A percentile compares a stretch with the other conserved stretches of the same genome.
These are phyloP conservation scores for Linum tenue DNA, from an alignment of 345 rosid species.

Conservation along the genomic window DNA sequence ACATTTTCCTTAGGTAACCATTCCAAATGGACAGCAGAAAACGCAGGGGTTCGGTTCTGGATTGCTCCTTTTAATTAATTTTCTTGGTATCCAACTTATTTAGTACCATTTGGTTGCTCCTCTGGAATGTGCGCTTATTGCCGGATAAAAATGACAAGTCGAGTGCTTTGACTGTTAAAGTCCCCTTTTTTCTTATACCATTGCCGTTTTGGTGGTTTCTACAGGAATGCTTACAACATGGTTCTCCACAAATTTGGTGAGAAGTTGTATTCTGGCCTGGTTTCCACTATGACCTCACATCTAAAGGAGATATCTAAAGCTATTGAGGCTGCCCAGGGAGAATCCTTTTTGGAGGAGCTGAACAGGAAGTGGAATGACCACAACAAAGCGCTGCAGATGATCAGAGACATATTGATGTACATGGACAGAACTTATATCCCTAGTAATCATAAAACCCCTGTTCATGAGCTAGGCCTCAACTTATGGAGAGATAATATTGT, in stretches of 20 bases:
- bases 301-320: slow-evolving; percentile 70
- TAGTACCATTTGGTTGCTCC: no score
- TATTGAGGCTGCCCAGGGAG: slow-evolving; percentile 89
- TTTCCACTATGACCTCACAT: slow-evolving; percentile 80
- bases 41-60: no score
- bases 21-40: no score
- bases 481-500: slow-evolving; percentile 87
- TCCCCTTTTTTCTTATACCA: slow-evolving; percentile 1
- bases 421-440: slow-evolving; percentile 93
- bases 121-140: no score
- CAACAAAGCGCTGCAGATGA: slow-evolving; percentile 95
- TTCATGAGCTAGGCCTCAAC: slow-evolving; percentile 83
- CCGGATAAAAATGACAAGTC: no score
- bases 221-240: slow-evolving; percentile 97
- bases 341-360: slow-evolving; percentile 76
- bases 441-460: slow-evolving; percentile 70
- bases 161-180: neutral
- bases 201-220: slow-evolving; percentile 11
- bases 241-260: slow-evolving; percentile 96
- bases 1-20: no score
- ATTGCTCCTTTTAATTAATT: no score
- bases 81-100: no score
- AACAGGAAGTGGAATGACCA: slow-evolving; percentile 97
- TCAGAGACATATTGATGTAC: slow-evolving; percentile 94
- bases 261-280: slow-evolving; percentile 71